Evolutionary conservation across 2,329 filamentous ascomycete genomes (phyloP), one percentile per base, ranked within the genome.

Genomic region (Microdochium paspali): DNA sequence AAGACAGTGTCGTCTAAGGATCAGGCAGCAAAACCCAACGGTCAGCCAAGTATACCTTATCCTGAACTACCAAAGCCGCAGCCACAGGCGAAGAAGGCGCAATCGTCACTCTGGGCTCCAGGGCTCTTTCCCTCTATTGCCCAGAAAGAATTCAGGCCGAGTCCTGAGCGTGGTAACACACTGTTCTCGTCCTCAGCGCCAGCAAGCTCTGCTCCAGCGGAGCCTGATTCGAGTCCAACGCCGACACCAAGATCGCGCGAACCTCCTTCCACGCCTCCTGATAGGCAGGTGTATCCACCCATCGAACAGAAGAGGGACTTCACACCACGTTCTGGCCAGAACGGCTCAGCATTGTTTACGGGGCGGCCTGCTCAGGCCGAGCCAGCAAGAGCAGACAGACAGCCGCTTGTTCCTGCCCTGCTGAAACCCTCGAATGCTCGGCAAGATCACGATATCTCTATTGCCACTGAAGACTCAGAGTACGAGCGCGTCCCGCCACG

Each of bases 291-390:
- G 1, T 60, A 63, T 47, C 63, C 66, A 0, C 57, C 64, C 2
- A 65, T 74, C 7, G 60, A 66, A 23, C 72, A 76, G 54, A 75
- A 75, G 57, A 61, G 60, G 46, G 70, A 75, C 54, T 76, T 76
- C 45, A 73, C 71, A 0, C 74, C 74, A 1, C 66, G 59, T 3
- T 62, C 61, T 1, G 58, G 65, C 25, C 63, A 65, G 21, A 54
- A 61, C 5, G 60, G 56, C 6, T 53, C 62, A 2, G 61, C 62
- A 24, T 66, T 75, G 43, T 73, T 74, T 51, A 62, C 60, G 30
- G 58, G 56, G 18, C 18, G 15, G 6, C 6, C 15, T 40, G 35
- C 12, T 12, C 13, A n/a, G 15, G 5, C 13, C 23, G 10, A 3
- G 13, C 15, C 15, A 7, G 18, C 35, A 40, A 40, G 3, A n/a